Percentiles rank a stretch among this genome's conserved stretches.
These are phyloP conservation scores for Nitzschia sp. DNA, from an alignment of 108 stramenopile genomes.

Conservation along the genomic window DNA sequence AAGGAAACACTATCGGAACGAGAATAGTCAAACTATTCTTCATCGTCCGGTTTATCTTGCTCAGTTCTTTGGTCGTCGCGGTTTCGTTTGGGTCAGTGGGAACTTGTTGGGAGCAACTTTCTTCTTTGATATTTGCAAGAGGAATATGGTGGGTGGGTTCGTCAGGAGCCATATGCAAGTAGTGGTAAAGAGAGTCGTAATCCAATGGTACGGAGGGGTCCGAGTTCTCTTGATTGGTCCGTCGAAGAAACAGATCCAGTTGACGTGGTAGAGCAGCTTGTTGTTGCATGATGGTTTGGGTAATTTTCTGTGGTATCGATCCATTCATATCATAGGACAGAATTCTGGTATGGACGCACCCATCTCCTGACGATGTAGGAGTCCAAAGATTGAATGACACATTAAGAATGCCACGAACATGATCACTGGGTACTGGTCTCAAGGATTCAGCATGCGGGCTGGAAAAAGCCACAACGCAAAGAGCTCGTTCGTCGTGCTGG, in stretches of 20 bases:
- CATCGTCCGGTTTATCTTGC: conserved; percentile 3
- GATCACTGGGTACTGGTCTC: conserved; percentile 15
- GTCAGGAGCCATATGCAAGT: too few species aligned
- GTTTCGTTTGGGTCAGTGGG: neutral
- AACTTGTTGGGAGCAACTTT: neutral
- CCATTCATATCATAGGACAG: conserved; percentile 38
- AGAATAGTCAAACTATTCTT: neutral
- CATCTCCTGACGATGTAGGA: neutral
- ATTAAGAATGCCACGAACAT: conserved; percentile 35
- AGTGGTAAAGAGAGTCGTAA: neutral
- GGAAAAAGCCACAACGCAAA: conserved; percentile 41
- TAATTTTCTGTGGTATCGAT: conserved; percentile 20
- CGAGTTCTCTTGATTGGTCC: conserved; percentile 1
- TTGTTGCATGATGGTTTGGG: conserved; percentile 25
- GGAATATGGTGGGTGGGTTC: neutral
- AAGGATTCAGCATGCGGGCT: conserved; percentile 29
- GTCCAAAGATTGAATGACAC: conserved; percentile 15
- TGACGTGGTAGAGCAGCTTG: conserved; percentile 36
- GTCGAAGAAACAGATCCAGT: conserved; percentile 13
- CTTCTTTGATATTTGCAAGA: too few species aligned
- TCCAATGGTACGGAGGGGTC: neutral
- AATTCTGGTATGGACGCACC: conserved; percentile 28
- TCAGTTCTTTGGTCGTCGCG: neutral
- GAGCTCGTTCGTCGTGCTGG: conserved; percentile 12
- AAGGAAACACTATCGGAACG: too few species aligned